phyloP scores from a whole-genome alignment of 495 filamentous ascomycete species.

The Arthonia radiata region DNA sequence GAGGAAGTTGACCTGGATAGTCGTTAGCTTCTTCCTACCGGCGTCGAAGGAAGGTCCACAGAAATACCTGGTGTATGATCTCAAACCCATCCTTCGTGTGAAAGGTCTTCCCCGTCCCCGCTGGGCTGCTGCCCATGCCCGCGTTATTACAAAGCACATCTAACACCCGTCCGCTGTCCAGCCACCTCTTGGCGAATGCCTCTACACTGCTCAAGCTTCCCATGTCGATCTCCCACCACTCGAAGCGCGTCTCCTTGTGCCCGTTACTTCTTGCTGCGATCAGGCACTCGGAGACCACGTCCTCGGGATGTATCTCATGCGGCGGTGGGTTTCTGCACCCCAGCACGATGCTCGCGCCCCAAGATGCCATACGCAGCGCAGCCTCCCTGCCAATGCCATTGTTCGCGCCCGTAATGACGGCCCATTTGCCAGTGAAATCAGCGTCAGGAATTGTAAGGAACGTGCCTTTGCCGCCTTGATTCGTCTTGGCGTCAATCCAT shows the following conservation, averaged over 20 bases:
- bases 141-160: neutral
- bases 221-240: neutral
- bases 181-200: neutral
- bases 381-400: constrained; percentile 69
- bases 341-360: neutral
- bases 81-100: neutral
- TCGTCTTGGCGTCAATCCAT: no score
- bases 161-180: neutral
- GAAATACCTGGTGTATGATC: neutral
- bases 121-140: neutral
- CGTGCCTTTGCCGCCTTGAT: no score
- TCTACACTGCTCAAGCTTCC: neutral
- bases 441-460: no score
- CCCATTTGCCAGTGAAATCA: constrained; percentile 95
- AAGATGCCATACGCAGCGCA: neutral
- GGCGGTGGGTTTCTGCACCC: neutral
- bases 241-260: neutral
- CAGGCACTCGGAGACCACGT: neutral
- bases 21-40: no score
- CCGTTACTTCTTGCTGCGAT: neutral
- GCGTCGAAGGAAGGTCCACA: no score
- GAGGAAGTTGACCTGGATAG: constrained; percentile 1
- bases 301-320: neutral
- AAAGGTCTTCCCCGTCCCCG: neutral
- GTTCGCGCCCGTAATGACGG: constrained; percentile 81